Evolutionary conservation across 768 basidiomycete species (phyloP), one percentile per base, ranked within the genome.

Genomic region (Leccinum disarticulatum): DNA sequence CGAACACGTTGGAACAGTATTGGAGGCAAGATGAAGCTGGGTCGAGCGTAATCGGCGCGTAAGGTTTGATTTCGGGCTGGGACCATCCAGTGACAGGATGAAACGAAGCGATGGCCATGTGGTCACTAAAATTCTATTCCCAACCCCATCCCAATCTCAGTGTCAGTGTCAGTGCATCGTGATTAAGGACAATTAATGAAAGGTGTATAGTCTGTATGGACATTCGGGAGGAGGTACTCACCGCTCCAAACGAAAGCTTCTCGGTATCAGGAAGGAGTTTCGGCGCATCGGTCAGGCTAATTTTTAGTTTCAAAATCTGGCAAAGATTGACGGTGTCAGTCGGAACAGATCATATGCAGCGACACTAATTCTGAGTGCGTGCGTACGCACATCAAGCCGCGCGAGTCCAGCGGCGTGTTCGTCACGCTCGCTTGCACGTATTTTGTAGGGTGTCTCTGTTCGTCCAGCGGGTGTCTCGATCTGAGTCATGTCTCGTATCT

Each of bases 41-140:
- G 64, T 90, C 86, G 15, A 90, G 76, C 11, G 68, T 62, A 36
- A 90, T 70, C 4, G 84, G 84, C 7, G 75, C 83, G 64, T 88
- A 90, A 0, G 89, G 88, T 66, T 83, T 86, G 67, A 92, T 88
- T 64, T 87, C 82, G 0, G 90, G 90, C 1, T 79, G 74, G 8
- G 82, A 83, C 90, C 90, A 92, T 10, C 90, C 90, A 4, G 73
- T 78, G 17, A 70, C 63, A 0, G 87, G 86, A 52, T 87, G 79
- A 74, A 84, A 90, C n/a, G 80, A 78, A 25, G 81, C 76, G 36
- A 87, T 73, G 31, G 90, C 80, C 90, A 93, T 93, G 71, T 94
- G 90, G 74, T 94, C 90, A 5, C 84, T 63, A 2, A 59, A 55
- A 22, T 0, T 36, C 64, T 66, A 50, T 61, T 6, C 1, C 2